A percentile compares a stretch with the other conserved stretches of the same genome.
Evolutionary conservation across 2,329 filamentous ascomycete genomes (phyloP).

Genomic region (Xylaria hypoxylon): DNA sequence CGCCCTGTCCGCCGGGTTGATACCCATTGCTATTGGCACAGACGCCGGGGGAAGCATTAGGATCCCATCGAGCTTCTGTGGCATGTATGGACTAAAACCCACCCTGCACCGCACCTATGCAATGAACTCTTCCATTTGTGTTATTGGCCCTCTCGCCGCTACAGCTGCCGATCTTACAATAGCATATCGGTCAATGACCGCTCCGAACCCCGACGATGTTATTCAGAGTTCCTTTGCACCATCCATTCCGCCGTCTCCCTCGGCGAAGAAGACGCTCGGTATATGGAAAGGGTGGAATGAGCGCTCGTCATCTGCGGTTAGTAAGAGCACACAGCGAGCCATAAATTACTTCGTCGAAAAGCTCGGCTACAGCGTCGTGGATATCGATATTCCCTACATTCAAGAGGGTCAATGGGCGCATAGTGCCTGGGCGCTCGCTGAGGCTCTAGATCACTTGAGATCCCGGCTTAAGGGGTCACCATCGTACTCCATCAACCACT

Average conservation of each 20-base stretch:
- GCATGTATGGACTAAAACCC: constrained; percentile 84
- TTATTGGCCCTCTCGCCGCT: constrained; percentile 80
- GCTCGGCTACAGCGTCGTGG: constrained; percentile 62
- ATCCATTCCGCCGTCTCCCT: constrained; percentile 58
- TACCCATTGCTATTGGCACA: constrained; percentile 80
- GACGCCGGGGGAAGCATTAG: constrained; percentile 82
- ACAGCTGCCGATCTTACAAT: constrained; percentile 82
- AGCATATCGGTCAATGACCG: constrained; percentile 83
- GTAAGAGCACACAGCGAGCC: constrained; percentile 69
- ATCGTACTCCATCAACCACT: constrained; percentile 67
- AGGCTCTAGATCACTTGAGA: constrained; percentile 67
- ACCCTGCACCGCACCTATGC: constrained; percentile 76
- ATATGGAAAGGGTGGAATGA: constrained; percentile 77
- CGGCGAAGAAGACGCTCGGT: constrained; percentile 73
- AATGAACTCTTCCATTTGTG: constrained; percentile 66
- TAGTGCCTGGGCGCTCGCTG: constrained; percentile 79
- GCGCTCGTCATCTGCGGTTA: constrained; percentile 73
- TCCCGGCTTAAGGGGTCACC: constrained; percentile 57
- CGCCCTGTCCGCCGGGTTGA: constrained; percentile 74
- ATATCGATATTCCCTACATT: constrained; percentile 75
- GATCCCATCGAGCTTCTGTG: constrained; percentile 80
- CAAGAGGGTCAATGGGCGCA: constrained; percentile 81
- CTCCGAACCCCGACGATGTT: constrained; percentile 73
- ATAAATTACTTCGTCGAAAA: constrained; percentile 63
- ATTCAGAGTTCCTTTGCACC: constrained; percentile 73